Evolutionary conservation across 139 green algal species (phyloP).

Genomic region (Tetraselmis chui): DNA sequence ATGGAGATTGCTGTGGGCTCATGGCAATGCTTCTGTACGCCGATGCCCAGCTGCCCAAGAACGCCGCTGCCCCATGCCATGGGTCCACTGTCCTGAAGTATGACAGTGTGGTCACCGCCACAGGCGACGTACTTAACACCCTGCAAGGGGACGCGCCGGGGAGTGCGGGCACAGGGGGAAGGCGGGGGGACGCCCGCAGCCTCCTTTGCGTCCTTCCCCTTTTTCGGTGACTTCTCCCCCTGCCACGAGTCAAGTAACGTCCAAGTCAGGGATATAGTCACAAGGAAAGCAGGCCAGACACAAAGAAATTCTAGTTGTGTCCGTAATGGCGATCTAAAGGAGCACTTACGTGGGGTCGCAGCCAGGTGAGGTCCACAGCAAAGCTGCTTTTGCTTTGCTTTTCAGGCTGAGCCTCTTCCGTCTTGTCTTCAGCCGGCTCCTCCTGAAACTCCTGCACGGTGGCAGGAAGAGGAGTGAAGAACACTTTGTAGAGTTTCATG

Average conservation of each 20-base stretch:
- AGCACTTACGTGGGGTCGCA: neutral
- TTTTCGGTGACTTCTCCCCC: neutral
- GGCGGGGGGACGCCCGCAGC: neutral
- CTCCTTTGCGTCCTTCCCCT: neutral
- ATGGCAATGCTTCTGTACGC: neutral
- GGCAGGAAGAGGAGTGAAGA: too few relatives aligned
- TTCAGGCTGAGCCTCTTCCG: too few relatives aligned
- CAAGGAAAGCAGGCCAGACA: too few relatives aligned
- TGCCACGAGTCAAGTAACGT: too few relatives aligned
- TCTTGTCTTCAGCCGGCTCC: too few relatives aligned
- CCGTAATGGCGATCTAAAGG: too few relatives aligned
- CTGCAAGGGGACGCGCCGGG: slow-evolving; percentile 38
- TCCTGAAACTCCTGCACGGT: too few relatives aligned
- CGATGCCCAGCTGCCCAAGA: slow-evolving; percentile 52
- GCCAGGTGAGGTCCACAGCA: neutral
- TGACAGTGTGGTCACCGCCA: slow-evolving; percentile 66
- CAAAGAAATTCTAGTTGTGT: too few relatives aligned
- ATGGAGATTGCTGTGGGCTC: neutral
- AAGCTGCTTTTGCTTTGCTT: neutral
- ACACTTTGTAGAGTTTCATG: too few relatives aligned
- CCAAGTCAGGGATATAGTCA: too few relatives aligned
- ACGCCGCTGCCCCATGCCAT: slow-evolving; percentile 64
- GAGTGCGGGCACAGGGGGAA: slow-evolving; percentile 9
- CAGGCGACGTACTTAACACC: slow-evolving; percentile 53
- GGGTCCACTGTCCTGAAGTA: slow-evolving; percentile 53